Percentiles rank a stretch among this genome's conserved stretches.
Evolutionary conservation across 352 stramenopile species (phyloP).

Genomic region (Pythium brachiatum): DNA sequence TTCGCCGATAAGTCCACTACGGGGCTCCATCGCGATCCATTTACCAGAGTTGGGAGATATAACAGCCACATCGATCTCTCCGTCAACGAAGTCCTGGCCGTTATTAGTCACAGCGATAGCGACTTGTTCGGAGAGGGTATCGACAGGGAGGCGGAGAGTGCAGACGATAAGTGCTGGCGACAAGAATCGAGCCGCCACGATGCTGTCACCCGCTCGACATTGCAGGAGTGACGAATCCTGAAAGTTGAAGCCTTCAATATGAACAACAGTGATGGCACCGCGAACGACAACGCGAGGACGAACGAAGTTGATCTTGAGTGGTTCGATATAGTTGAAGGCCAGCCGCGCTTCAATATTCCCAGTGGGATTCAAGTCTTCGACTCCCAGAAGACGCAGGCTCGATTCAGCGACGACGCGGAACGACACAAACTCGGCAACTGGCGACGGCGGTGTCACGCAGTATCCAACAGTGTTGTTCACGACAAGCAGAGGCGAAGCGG

Average conservation of each 20-base stretch:
- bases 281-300: neutral
- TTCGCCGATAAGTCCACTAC: slow-evolving; percentile 1
- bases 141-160: neutral
- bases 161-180: slow-evolving; percentile 10
- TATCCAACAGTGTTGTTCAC: neutral
- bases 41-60: neutral
- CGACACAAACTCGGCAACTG: neutral
- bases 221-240: slow-evolving; percentile 35
- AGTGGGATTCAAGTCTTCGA: neutral
- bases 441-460: slow-evolving; percentile 4
- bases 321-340: slow-evolving; percentile 5
- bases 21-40: slow-evolving; percentile 13
- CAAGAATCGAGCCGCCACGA: slow-evolving; percentile 26
- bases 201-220: slow-evolving; percentile 31
- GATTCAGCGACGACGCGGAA: slow-evolving; percentile 3
- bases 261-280: slow-evolving; percentile 10
- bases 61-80: slow-evolving; percentile 15
- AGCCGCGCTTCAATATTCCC: neutral
- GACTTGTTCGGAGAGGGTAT: slow-evolving; percentile 30
- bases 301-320: slow-evolving; percentile 6
- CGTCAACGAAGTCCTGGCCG: slow-evolving; percentile 19
- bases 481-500: neutral
- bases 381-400: neutral
- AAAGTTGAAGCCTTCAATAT: slow-evolving; percentile 35
- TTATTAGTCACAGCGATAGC: slow-evolving; percentile 17